phyloP scores from a whole-genome alignment of 352 stramenopile genomes.

The Pilasporangium apinafurcum region DNA sequence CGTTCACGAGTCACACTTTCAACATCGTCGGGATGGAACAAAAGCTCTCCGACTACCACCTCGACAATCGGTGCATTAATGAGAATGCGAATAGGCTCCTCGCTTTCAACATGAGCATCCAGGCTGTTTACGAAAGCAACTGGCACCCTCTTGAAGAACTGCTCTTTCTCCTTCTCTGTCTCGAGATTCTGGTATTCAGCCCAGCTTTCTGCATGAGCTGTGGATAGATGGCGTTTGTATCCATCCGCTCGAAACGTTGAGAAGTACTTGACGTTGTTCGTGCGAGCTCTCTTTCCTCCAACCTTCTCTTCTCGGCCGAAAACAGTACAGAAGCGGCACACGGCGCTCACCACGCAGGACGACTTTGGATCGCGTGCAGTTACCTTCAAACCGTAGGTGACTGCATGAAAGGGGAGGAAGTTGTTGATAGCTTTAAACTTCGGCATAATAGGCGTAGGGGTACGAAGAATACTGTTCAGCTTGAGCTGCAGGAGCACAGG shows the following conservation, averaged over 20 bases:
- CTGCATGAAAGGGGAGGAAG: too few species aligned
- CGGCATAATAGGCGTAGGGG: too few species aligned
- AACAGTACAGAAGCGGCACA: constrained; percentile 10
- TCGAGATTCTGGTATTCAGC: constrained; percentile 7
- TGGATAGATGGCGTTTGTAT: constrained; percentile 7
- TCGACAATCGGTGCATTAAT: constrained; percentile 9
- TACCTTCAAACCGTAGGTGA: constrained; percentile 7
- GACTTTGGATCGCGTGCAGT: constrained; percentile 6
- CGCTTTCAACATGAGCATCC: too few species aligned
- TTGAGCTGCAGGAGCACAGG: too few species aligned
- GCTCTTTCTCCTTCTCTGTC: constrained; percentile 10
- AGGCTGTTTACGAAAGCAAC: too few species aligned
- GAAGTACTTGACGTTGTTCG: constrained; percentile 9
- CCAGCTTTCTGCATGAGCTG: constrained; percentile 7
- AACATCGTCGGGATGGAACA: constrained; percentile 5
- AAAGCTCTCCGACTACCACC: constrained; percentile 4
- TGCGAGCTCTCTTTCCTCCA: constrained; percentile 3
- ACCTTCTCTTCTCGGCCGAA: constrained; percentile 11
- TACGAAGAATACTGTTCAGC: too few species aligned
- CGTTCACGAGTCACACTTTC: constrained; percentile 3
- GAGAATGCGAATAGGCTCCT: constrained; percentile 4
- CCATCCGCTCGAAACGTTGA: constrained; percentile 11
- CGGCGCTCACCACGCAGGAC: constrained; percentile 6
- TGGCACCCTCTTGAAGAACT: too few species aligned
- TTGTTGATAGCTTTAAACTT: too few species aligned